Conservation (phyloP, 768 basidiomycete species). For the Kwoniella dendrophila region DNA sequence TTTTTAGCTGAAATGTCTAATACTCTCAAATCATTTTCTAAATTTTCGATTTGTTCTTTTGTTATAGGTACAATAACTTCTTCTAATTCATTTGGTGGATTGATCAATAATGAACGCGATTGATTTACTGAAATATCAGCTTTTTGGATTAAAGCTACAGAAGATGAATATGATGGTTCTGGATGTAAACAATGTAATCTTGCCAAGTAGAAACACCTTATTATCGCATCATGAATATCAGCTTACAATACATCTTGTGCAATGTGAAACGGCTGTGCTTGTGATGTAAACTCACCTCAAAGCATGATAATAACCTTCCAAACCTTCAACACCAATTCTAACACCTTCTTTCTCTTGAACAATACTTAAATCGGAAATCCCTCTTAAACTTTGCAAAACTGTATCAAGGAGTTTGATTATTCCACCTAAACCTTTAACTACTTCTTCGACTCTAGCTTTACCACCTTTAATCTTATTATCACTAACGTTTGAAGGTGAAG, state of each 20-base stretch:
- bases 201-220: constrained; percentile 69
- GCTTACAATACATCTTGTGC: background rate
- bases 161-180: constrained; percentile 45
- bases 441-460: constrained; percentile 45
- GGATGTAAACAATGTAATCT: constrained; percentile 65
- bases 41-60: constrained; percentile 13
- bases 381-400: constrained; percentile 77
- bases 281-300: constrained; percentile 61
- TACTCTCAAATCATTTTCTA: constrained; percentile 22
- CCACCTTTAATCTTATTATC: constrained; percentile 36
- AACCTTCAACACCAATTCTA: constrained; percentile 72
- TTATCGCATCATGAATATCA: background rate
- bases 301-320: constrained; percentile 73
- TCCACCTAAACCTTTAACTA: constrained; percentile 73
- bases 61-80: constrained; percentile 36
- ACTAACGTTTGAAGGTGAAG: constrained; percentile 31
- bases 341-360: constrained; percentile 88
- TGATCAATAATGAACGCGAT: constrained; percentile 30
- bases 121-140: constrained; percentile 27
- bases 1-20: constrained; percentile 48
- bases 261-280: background rate
- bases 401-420: constrained; percentile 83
- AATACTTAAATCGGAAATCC: constrained; percentile 78
- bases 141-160: constrained; percentile 43
- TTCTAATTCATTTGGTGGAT: constrained; percentile 22